Evolutionary conservation across 2,329 filamentous ascomycete genomes (phyloP), one percentile per base, ranked within the genome.

Genomic region (Tympanopsis confertula): DNA sequence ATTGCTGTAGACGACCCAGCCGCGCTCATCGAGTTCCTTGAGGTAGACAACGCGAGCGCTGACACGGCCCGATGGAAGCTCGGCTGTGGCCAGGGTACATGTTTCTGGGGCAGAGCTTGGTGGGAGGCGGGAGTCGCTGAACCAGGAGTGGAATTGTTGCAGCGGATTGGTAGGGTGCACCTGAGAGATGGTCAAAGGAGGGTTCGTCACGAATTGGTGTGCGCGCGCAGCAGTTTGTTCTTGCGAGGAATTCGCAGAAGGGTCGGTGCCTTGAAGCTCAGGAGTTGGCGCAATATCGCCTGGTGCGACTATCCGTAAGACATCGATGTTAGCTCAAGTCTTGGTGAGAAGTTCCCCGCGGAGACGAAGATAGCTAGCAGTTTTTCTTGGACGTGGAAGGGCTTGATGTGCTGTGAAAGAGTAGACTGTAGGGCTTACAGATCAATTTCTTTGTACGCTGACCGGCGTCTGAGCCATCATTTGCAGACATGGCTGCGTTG

Each of bases 91-190:
- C 1, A 98, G 69, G 2, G 82, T 87, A 51, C 86, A 87, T 1
- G 91, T 85, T 60, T 98, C 91, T 1, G 89, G 88, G 47, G 93
- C 83, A 35, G 77, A 65, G 35, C 87, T 72, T 19, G 48, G 50
- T 3, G 64, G 54, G 7, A 63, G 52, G 4, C 67, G 38, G 38
- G 29, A 35, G 13, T 26, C 26, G 26, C 19, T 41, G 70, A 94
- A 98, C 91, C 91, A 98, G 43, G 63, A 58, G 64, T 94, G 74
- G 67, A 96, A 98, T 64, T 96, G 91, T 20, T 68, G 66, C 41
- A 89, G 75, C 1, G 91, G 91, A 39, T 71, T 71, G 5, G 63
- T 39, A 1, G 68, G 51, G 48, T 74, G 58, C 14, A 93, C 75
- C 52, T 86, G 71, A 1, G 58, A 50, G 35, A 65, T 68, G 24